Evolutionary conservation across 768 basidiomycete genomes (phyloP).

Genomic region (Trametes sanguinea): DNA sequence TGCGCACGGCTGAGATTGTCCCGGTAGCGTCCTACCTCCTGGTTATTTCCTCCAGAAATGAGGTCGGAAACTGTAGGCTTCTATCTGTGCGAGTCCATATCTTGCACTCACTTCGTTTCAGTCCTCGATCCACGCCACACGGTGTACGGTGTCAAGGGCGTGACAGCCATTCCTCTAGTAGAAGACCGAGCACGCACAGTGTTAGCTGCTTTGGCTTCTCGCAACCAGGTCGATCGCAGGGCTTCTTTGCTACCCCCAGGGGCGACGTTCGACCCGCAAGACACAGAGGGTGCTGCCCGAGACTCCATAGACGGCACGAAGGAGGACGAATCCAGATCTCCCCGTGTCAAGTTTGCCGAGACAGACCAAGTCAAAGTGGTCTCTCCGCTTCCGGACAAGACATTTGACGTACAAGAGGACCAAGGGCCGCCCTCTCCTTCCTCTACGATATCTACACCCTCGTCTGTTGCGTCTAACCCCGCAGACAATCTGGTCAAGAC

Average conservation of each 20-base stretch:
- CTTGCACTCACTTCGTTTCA: conserved; percentile 29
- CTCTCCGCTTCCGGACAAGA: conserved; percentile 36
- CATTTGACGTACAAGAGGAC: conserved; percentile 24
- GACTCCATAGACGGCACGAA: conserved; percentile 10
- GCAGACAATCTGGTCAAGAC: conserved; percentile 60
- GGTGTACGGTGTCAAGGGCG: conserved; percentile 69
- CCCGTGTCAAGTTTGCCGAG: conserved; percentile 57
- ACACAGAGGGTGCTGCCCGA: background rate
- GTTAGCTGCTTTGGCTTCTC: conserved; percentile 54
- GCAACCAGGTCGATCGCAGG: conserved; percentile 46
- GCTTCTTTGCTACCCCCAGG: conserved; percentile 45
- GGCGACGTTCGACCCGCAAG: background rate
- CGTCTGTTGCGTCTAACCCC: conserved; percentile 46
- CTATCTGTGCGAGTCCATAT: conserved; percentile 9
- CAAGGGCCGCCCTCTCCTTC: conserved; percentile 27
- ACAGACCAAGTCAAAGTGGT: conserved; percentile 48
- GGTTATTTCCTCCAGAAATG: conserved; percentile 63
- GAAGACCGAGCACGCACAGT: conserved; percentile 60
- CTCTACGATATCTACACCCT: conserved; percentile 48
- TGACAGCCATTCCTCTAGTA: conserved; percentile 70
- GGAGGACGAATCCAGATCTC: conserved; percentile 20
- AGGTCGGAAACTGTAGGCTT: conserved; percentile 67
- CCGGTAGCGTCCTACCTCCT: conserved; percentile 70
- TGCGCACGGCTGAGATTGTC: background rate
- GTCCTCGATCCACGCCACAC: conserved; percentile 64